A percentile compares a stretch with the other conserved stretches of the same genome.
phyloP scores from a whole-genome alignment of 208 protist species.

The Acanthamoeba healyi region DNA sequence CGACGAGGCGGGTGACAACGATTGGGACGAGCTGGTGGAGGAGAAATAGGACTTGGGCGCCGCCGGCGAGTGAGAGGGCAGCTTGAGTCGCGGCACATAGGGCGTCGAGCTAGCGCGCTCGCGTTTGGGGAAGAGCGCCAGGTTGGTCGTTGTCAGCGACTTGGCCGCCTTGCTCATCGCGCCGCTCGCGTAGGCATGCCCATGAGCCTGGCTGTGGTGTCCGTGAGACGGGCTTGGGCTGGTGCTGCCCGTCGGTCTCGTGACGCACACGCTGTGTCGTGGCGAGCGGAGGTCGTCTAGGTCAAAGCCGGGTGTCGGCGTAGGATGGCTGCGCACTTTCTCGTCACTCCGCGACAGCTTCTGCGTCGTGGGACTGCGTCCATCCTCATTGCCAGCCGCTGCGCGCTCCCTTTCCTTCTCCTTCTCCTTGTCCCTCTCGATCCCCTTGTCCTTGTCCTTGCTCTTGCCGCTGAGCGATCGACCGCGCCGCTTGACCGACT shows the following conservation, averaged over 20 bases:
- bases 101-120: conserved; percentile 42
- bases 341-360: conserved; percentile 36
- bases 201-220: background rate
- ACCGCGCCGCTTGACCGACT: conserved; percentile 33
- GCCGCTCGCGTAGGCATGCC: background rate
- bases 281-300: conserved; percentile 19
- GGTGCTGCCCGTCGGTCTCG: background rate
- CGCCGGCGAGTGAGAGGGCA: background rate
- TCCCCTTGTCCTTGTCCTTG: background rate
- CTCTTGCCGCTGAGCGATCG: conserved; percentile 26
- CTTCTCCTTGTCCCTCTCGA: background rate
- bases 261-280: conserved; percentile 62
- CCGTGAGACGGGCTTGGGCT: no score
- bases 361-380: background rate
- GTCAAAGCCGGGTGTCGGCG: background rate
- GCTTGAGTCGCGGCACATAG: conserved; percentile 52
- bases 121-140: conserved; percentile 28
- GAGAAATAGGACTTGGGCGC: conserved; percentile 41
- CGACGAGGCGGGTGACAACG: background rate
- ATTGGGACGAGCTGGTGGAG: background rate
- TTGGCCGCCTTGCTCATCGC: background rate
- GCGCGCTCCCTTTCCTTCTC: background rate
- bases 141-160: background rate
- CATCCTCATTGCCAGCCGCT: background rate
- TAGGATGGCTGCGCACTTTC: background rate